phyloP scores from a whole-genome alignment of 1,139 yeast genomes.

The Candida sojae region DNA sequence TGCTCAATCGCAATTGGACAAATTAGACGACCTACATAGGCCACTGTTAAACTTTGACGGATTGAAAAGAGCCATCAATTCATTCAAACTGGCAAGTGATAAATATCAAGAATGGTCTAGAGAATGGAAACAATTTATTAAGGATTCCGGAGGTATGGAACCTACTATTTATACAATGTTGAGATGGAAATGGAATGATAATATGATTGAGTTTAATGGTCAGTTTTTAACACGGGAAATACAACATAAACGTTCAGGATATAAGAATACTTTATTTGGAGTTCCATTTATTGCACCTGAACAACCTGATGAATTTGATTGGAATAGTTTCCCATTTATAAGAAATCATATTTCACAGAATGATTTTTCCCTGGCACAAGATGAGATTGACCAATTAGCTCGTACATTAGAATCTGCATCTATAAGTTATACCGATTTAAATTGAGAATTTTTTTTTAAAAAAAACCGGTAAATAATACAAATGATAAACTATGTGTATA shows the following conservation, averaged over 20 bases:
- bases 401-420: conserved; percentile 30
- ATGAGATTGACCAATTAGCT: conserved; percentile 52
- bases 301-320: conserved; percentile 33
- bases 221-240: conserved; percentile 50
- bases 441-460: not conserved
- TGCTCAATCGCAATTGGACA: conserved; percentile 13
- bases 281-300: conserved; percentile 62
- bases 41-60: conserved; percentile 33
- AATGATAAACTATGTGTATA: not conserved
- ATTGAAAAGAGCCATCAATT: conserved; percentile 25
- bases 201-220: conserved; percentile 58
- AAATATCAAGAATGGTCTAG: conserved; percentile 45
- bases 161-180: conserved; percentile 70
- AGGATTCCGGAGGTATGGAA: conserved; percentile 49
- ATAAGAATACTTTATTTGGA: conserved; percentile 69
- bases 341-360: conserved; percentile 60
- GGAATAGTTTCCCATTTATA: conserved; percentile 76
- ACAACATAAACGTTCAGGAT: conserved; percentile 61
- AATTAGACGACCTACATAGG: conserved; percentile 9
- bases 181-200: conserved; percentile 81
- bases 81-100: conserved; percentile 23
- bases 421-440: conserved; percentile 12
- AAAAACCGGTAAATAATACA: too few relatives aligned
- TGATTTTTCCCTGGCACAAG: conserved; percentile 59
- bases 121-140: conserved; percentile 53